A percentile compares a stretch with the other conserved stretches of the same genome.
phyloP scores from a whole-genome alignment of 257 asterid species.

The Nicotiana knightiana region DNA sequence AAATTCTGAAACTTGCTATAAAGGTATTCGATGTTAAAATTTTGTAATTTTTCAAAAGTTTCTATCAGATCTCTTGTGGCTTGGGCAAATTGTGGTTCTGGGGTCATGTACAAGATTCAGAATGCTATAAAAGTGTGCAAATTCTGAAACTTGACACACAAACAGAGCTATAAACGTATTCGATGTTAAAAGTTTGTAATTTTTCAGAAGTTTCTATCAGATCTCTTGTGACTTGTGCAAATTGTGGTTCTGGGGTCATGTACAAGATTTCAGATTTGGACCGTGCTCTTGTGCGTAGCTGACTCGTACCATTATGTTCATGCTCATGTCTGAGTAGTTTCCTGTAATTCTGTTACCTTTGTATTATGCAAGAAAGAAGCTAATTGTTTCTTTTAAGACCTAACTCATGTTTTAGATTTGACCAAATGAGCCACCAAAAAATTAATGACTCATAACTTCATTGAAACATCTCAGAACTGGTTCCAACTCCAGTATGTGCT shows the following conservation, averaged over 20 bases:
- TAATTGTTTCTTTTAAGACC: not conserved
- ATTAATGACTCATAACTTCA: not conserved
- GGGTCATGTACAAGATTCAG: too few species aligned
- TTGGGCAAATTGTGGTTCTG: too few species aligned
- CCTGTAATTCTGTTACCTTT: not conserved
- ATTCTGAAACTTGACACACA: too few species aligned
- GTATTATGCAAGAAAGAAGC: not conserved
- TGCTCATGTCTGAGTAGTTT: not conserved
- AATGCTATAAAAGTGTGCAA: not conserved
- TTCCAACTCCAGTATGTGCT: not conserved
- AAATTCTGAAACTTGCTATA: too few species aligned
- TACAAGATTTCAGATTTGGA: not conserved
- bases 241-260: not conserved
- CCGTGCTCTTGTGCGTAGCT: not conserved
- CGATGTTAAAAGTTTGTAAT: not conserved
- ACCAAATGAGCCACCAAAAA: not conserved
- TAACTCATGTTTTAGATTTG: not conserved
- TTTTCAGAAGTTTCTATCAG: not conserved
- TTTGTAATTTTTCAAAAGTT: not conserved
- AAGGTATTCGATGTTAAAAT: not conserved
- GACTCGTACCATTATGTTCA: not conserved
- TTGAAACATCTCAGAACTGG: not conserved
- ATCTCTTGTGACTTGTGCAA: not conserved
- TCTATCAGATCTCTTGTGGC: not conserved
- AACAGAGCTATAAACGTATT: too few species aligned